phyloP scores from a whole-genome alignment of 2,329 filamentous ascomycete species.

The Fusarium burgessii region DNA sequence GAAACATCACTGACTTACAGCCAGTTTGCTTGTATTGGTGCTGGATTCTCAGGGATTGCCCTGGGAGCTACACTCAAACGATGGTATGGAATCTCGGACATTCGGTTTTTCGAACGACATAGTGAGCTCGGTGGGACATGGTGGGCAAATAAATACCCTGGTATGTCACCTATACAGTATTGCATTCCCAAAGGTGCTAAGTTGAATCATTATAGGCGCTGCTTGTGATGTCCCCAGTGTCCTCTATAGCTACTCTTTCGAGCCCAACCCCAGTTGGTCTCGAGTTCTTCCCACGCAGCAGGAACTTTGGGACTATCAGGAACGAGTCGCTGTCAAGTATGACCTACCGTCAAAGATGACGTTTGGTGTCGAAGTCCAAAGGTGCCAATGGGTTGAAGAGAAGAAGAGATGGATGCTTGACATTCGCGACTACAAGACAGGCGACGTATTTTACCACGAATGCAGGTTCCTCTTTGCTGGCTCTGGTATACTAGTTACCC shows the following conservation, averaged over 20 bases:
- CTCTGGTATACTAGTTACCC: background rate
- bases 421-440: background rate
- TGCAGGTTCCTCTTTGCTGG: background rate
- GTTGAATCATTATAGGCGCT: background rate
- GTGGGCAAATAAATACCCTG: background rate
- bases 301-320: background rate
- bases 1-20: background rate
- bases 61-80: background rate
- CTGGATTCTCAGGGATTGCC: slow-evolving; percentile 3
- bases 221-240: slow-evolving; percentile 1
- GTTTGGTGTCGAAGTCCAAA: background rate
- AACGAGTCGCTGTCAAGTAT: background rate
- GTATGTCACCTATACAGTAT: background rate
- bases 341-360: background rate
- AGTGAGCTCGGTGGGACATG: slow-evolving; percentile 1
- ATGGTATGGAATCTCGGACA: background rate
- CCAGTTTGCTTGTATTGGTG: slow-evolving; percentile 2
- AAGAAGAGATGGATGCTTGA: background rate
- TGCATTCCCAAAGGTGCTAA: background rate
- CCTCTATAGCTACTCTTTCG: slow-evolving; percentile 1
- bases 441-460: background rate
- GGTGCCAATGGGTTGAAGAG: background rate
- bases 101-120: background rate
- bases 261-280: background rate
- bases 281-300: background rate